Evolutionary conservation across 208 protist genomes (phyloP).

Genomic region (Crithidia expoeki): DNA sequence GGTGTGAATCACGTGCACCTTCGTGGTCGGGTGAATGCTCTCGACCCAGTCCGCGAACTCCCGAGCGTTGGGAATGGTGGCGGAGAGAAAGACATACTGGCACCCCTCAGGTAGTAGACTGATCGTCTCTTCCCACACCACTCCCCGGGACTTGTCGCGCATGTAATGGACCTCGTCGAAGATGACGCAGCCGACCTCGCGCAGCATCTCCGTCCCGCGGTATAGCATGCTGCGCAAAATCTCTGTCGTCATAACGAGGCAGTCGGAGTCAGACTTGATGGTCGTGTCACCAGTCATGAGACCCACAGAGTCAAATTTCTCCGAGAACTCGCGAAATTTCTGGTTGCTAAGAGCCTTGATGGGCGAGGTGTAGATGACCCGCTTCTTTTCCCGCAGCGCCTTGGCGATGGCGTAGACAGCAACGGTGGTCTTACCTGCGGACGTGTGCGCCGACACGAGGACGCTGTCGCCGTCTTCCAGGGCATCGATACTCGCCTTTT

Average conservation of each 20-base stretch:
- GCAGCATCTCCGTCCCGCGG: slow-evolving; percentile 97
- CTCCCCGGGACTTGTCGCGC: slow-evolving; percentile 98
- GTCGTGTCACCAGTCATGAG: slow-evolving; percentile 99
- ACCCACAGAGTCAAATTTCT: slow-evolving; percentile 98
- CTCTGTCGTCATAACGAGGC: slow-evolving; percentile 99
- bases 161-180: slow-evolving; percentile 99
- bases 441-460: slow-evolving; percentile 99
- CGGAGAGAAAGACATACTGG: slow-evolving; percentile 99
- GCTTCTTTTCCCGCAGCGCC: slow-evolving; percentile 96
- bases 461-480: slow-evolving; percentile 98
- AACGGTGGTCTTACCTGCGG: slow-evolving; percentile 99
- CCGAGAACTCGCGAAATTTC: slow-evolving; percentile 99
- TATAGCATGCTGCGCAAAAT: slow-evolving; percentile 99
- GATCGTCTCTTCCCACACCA: slow-evolving; percentile 99
- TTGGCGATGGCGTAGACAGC: slow-evolving; percentile 99
- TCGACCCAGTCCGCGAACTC: slow-evolving; percentile 99
- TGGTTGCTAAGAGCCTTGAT: slow-evolving; percentile 99
- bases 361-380: slow-evolving; percentile 99
- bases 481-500: slow-evolving; percentile 93
- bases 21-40: slow-evolving; percentile 95
- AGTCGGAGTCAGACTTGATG: slow-evolving; percentile 97
- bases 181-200: slow-evolving; percentile 99
- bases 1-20: slow-evolving; percentile 99
- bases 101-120: slow-evolving; percentile 98
- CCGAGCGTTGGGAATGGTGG: slow-evolving; percentile 99